phyloP scores from a whole-genome alignment of 352 stramenopile species.

The Globisporangium nodosum region DNA sequence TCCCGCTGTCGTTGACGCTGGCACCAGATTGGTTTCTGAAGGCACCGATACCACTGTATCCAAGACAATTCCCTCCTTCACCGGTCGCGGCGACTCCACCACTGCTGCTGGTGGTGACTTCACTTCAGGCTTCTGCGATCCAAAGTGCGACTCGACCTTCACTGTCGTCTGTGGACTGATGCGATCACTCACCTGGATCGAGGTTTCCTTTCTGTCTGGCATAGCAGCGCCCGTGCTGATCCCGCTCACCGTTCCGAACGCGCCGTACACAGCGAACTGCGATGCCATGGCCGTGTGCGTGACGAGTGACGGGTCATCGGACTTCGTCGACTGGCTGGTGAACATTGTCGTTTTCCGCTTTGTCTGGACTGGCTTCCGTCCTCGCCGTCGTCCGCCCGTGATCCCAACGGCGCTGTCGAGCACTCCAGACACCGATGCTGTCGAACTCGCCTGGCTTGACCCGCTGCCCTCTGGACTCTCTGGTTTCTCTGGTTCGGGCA shows the following conservation, averaged over 20 bases:
- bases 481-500: neutral
- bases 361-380: constrained; percentile 12
- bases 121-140: too few relatives aligned
- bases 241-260: constrained; percentile 9
- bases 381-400: constrained; percentile 7
- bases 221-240: neutral
- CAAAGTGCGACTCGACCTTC: too few relatives aligned
- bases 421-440: neutral
- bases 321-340: neutral
- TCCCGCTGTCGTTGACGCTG: too few relatives aligned
- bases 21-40: too few relatives aligned
- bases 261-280: constrained; percentile 13
- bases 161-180: neutral
- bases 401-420: neutral
- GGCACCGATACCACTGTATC: too few relatives aligned
- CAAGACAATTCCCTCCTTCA: too few relatives aligned
- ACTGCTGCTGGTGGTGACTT: too few relatives aligned
- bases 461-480: neutral
- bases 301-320: neutral
- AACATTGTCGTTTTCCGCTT: neutral
- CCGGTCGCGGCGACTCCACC: too few relatives aligned
- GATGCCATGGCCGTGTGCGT: constrained; percentile 1
- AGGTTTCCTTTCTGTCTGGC: neutral
- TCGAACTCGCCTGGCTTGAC: neutral
- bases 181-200: neutral